Base-by-base conservation (phyloP, 148 eudicot genomes). In the Rhododendron williamsianum region DNA sequence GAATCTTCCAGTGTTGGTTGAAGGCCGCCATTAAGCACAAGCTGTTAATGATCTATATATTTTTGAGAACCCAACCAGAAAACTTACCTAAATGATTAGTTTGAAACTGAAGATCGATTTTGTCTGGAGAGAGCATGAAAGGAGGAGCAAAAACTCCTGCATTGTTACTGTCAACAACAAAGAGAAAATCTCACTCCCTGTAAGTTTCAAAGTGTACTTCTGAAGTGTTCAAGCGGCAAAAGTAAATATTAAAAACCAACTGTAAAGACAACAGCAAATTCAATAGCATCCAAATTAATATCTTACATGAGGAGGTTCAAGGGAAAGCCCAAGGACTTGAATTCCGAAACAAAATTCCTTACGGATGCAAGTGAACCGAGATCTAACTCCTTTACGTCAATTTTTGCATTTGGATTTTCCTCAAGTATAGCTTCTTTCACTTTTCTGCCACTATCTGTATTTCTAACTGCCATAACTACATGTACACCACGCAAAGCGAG, bases 301-400 rank as follows among this genome's bases (percentile, higher is more conserved):
- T 38, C 98, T 93, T 89, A 97, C 99, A 97, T 92, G 88, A 97
- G 96, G 78, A 97, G 78, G 74, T 25, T 69, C 36, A 69, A 27
- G 25, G 74, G 74, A 3, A 69, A 15, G 5, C 74, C 74, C 36
- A 65, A 86, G 35, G 96, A 88, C 83, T 86, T 92, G 76, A 87
- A 97, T 81, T 93, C 94, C 4, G 93, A 89, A 82, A 94, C 96
- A 89, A 95, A 97, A 81, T 91, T 93, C 80, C 93, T 86, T 12
- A 97, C 94, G 43, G 98, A 94, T 18, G 88, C 94, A 89, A 94
- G 45, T 18, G 99, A 95, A 80, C 95, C 88, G 78, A 97, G 98
- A 89, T 97, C 98, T 88, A 97, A 89, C 90, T 93, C 94, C 94
- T 92, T 91, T 38, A 95, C 93, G 90, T 94, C 98, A 84, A 97